A percentile compares a stretch with the other conserved stretches of the same genome.
These are phyloP conservation scores for Nicotiana tabacum DNA, from an alignment of 257 asterid species.

Conservation along the genomic window DNA sequence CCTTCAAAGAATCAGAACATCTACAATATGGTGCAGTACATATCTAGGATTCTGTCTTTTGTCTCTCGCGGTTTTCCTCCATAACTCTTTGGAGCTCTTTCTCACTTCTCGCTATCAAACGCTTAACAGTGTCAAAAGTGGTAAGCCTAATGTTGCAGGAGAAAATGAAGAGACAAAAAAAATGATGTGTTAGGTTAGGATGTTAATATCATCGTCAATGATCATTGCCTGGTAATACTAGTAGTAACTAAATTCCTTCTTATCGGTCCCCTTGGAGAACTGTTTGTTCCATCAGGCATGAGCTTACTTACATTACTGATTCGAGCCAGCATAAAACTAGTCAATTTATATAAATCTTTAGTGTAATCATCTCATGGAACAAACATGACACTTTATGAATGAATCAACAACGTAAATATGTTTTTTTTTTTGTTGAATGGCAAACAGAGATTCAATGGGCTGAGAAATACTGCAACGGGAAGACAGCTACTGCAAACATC, in stretches of 20 bases:
- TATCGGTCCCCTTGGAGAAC: too few species aligned
- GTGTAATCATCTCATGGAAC: neutral
- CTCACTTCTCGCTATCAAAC: slow-evolving; percentile 59
- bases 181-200: neutral
- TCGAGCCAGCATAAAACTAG: too few species aligned
- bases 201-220: neutral
- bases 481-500: too few species aligned
- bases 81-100: slow-evolving; percentile 54
- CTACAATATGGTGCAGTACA: slow-evolving; percentile 23
- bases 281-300: too few species aligned
- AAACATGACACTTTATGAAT: neutral
- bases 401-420: neutral
- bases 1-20: neutral
- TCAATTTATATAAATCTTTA: too few species aligned
- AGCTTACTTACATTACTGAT: too few species aligned
- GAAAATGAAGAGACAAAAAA: neutral
- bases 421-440: too few species aligned
- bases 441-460: too few species aligned
- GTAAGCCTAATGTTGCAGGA: slow-evolving; percentile 77
- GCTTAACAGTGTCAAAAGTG: slow-evolving; percentile 72
- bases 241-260: neutral
- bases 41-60: slow-evolving; percentile 21
- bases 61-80: slow-evolving; percentile 55
- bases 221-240: neutral
- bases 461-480: too few species aligned